Percentiles rank a stretch among this genome's conserved stretches.
Evolutionary conservation across 495 filamentous ascomycete genomes (phyloP).

Genomic region (Penicillium subrubescens): DNA sequence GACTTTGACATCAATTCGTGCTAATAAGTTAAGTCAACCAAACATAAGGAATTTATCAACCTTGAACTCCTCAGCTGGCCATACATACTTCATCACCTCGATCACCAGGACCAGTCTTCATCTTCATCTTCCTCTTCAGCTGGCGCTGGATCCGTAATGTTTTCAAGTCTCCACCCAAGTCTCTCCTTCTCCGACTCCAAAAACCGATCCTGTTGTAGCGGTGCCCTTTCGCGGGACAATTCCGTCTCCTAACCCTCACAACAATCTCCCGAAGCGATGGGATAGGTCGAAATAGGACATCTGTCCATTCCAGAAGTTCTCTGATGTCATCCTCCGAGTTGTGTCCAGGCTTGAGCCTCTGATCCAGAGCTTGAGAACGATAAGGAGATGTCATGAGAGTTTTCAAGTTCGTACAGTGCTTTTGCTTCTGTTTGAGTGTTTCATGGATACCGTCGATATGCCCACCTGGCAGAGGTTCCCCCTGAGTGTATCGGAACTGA

Average conservation of each 20-base stretch:
- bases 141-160: not conserved
- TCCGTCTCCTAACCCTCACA: not conserved
- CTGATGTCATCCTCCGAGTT: not conserved
- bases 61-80: not conserved
- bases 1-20: not conserved
- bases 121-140: too few species aligned
- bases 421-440: not conserved
- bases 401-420: not conserved
- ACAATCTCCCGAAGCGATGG: not conserved
- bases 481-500: too few species aligned
- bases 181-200: not conserved
- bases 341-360: accelerated
- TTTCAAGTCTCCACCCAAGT: not conserved
- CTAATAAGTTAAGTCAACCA: not conserved
- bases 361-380: too few species aligned
- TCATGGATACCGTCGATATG: too few species aligned
- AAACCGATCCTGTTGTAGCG: not conserved
- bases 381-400: not conserved
- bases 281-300: not conserved
- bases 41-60: too few species aligned
- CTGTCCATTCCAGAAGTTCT: not conserved
- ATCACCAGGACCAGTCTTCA: too few species aligned
- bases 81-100: not conserved
- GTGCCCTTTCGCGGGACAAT: not conserved
- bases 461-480: too few species aligned